Percentiles rank a stretch among this genome's conserved stretches.
Evolutionary conservation across 805 yeast species (phyloP).

Genomic region (Nakazawaea wyomingensis): DNA sequence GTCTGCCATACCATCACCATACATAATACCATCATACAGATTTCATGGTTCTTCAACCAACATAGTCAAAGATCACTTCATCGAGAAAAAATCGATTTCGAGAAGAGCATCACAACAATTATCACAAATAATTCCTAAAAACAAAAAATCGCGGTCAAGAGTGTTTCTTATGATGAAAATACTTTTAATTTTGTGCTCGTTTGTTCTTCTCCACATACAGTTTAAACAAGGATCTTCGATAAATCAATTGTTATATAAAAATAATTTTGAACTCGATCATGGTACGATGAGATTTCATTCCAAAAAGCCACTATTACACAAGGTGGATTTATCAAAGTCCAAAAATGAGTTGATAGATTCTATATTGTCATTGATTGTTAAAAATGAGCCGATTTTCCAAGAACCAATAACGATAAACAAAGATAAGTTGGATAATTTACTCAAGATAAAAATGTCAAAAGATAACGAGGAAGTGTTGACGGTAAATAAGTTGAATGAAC

Average conservation of each 20-base stretch:
- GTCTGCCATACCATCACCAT: neutral
- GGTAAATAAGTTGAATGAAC: neutral
- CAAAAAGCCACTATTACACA: neutral
- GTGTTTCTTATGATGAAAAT: neutral
- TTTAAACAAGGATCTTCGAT: constrained; percentile 8
- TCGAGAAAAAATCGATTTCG: constrained; percentile 8
- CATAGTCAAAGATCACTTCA: constrained; percentile 10
- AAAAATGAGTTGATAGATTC: constrained; percentile 1
- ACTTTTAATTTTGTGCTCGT: neutral
- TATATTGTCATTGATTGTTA: neutral
- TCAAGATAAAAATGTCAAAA: neutral
- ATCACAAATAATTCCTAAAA: constrained; percentile 5
- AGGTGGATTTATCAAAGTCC: neutral
- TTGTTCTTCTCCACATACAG: constrained; percentile 4
- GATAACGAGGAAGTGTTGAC: neutral
- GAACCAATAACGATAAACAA: neutral
- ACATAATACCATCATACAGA: neutral
- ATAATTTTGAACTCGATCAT: constrained; percentile 1
- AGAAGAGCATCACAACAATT: constrained; percentile 12
- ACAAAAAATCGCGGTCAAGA: constrained; percentile 4
- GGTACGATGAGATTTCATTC: neutral
- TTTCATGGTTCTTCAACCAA: constrained; percentile 10
- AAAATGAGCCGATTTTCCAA: constrained; percentile 6
- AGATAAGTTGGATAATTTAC: neutral
- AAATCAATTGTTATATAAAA: constrained; percentile 6